Percentiles rank a stretch among this genome's conserved stretches.
phyloP scores from a whole-genome alignment of 2,329 filamentous ascomycete species.

The Cladophialophora yegresii region DNA sequence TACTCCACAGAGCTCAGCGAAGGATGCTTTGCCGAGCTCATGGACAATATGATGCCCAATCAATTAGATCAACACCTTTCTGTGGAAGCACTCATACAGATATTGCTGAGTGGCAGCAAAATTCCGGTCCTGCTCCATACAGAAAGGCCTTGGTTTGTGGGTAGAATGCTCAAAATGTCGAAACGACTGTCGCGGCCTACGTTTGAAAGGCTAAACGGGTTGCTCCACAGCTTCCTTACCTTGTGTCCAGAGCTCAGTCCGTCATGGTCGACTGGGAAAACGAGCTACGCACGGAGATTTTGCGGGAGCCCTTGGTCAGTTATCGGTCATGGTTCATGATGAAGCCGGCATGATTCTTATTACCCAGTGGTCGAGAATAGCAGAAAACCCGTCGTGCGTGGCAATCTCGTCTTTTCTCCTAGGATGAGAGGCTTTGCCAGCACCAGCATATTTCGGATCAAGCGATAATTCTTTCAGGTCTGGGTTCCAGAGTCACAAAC shows the following conservation, averaged over 20 bases:
- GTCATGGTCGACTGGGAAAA: conserved; percentile 40
- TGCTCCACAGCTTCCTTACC: conserved; percentile 43
- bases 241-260: conserved; percentile 36
- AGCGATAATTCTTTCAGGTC: not conserved
- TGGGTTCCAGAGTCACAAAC: not conserved
- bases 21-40: conserved; percentile 41
- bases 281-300: conserved; percentile 43
- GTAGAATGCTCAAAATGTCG: conserved; percentile 46
- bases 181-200: conserved; percentile 42
- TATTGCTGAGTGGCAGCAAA: conserved; percentile 44
- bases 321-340: conserved; percentile 40
- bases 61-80: conserved; percentile 45
- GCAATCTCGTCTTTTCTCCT: not conserved
- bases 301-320: conserved; percentile 42
- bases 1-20: conserved; percentile 39
- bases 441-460: not conserved
- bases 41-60: conserved; percentile 41
- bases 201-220: conserved; percentile 43
- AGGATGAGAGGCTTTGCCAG: conserved; percentile 5
- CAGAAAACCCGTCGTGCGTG: not conserved
- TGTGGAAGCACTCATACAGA: conserved; percentile 45
- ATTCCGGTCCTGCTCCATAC: conserved; percentile 32
- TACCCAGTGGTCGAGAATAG: not conserved
- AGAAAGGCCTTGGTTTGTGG: conserved; percentile 45
- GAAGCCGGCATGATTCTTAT: conserved; percentile 11